Base-by-base conservation (phyloP, 306 rosid species). In the Ormosia emarginata region DNA sequence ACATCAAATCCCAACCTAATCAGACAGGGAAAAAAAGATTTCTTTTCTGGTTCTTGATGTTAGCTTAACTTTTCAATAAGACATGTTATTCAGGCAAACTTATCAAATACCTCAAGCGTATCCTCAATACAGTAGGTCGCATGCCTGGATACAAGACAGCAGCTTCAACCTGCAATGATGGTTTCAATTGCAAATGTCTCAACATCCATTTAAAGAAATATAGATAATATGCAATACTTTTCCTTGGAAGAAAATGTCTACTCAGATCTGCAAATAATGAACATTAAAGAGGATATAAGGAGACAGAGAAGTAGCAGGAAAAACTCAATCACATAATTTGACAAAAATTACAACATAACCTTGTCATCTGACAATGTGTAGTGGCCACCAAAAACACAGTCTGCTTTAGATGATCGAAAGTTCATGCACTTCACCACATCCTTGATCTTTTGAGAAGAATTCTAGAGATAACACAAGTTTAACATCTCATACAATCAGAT, bases 391-490 rank as follows among this genome's bases (percentile, higher is more conserved):
- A 86, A 95, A 68, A 92, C 87, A 77, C 55, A 37, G 71, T 95
- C 96, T 47, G 89, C 81, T 84, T 87, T 92, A 62, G 90, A 84
- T 56, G 92, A 86, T 64, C 96, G 94, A 30, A 93, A 88, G 85
- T 91, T 95, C 98, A 95, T 95, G 87, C 24, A 83, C 87, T 95
- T 95, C n/a, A 49, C 98, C 52, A 88, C 97, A 67, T 93, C 98
- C 86, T 89, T 93, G 75, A 95, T 71, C 79, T 93, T 95, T 65
- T 87, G 93, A 78, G 98, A 93, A 73, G 99, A 95, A 89, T 93
- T 95, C 99, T 95, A 81, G 66, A 81, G 66, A 43, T 13, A 61
- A 77, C 67, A 75, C 43, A 88, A 14, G 79, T 65, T 71, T 41
- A 78, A 30, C 50, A 81, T 18, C 30, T 44, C 50, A 67, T 44